Percentiles rank a stretch among this genome's conserved stretches.
Evolutionary conservation across 331 rosid genomes (phyloP).

Genomic region (Cucumis variabilis): DNA sequence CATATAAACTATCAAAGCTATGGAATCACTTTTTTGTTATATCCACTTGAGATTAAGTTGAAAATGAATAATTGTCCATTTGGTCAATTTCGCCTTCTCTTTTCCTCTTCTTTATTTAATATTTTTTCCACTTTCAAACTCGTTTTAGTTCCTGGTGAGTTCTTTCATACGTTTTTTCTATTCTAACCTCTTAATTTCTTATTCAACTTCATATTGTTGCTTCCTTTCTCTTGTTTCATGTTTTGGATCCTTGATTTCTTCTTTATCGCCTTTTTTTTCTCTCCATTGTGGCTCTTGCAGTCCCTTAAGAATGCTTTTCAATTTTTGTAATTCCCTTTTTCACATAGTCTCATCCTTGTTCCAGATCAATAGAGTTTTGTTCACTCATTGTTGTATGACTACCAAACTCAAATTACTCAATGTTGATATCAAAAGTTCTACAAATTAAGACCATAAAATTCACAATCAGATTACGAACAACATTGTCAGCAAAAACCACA

Average conservation of each 20-base stretch:
- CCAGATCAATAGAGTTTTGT: slow-evolving; percentile 47
- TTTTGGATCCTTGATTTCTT: too few relatives aligned
- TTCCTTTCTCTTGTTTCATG: too few relatives aligned
- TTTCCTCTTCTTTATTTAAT: too few relatives aligned
- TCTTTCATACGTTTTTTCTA: too few relatives aligned
- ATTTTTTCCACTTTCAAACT: too few relatives aligned
- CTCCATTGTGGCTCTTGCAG: slow-evolving; percentile 45
- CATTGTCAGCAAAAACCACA: neutral
- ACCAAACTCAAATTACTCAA: neutral
- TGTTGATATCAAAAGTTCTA: slow-evolving; percentile 2
- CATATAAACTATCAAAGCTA: too few relatives aligned
- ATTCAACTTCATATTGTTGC: too few relatives aligned
- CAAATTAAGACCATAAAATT: slow-evolving; percentile 25
- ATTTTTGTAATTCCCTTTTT: slow-evolving; percentile 59
- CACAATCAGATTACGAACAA: slow-evolving; percentile 20
- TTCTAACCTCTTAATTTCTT: too few relatives aligned
- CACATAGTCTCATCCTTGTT: slow-evolving; percentile 70
- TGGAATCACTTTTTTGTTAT: too few relatives aligned
- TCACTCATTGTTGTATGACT: slow-evolving; percentile 41
- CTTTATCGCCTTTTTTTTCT: too few relatives aligned
- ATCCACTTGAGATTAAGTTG: too few relatives aligned
- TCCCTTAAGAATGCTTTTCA: slow-evolving; percentile 69
- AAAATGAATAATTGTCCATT: neutral
- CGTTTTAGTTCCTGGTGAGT: too few relatives aligned
- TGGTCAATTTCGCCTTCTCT: neutral